phyloP scores from a whole-genome alignment of 2,329 filamentous ascomycete species.

The Fonsecaea multimorphosa region DNA sequence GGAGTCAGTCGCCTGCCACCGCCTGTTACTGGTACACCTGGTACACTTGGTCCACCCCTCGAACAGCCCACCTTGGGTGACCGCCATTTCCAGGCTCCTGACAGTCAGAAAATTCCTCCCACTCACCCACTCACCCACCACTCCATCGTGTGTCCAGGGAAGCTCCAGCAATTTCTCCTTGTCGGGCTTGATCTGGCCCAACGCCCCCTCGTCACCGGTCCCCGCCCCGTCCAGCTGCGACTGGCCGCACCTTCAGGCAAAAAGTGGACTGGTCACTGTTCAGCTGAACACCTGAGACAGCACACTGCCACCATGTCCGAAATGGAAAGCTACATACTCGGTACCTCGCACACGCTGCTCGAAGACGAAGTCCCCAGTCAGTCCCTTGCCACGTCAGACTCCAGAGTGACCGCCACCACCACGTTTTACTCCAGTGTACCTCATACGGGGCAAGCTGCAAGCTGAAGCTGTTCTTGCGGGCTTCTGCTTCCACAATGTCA shows the following conservation, averaged over 20 bases:
- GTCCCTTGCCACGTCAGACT: constrained; percentile 1
- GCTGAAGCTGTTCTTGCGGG: too few relatives aligned
- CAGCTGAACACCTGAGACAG: constrained; percentile 5
- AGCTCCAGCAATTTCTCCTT: constrained; percentile 1
- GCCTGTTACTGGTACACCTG: background rate
- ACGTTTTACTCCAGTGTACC: constrained; percentile 1
- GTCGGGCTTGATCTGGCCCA: background rate
- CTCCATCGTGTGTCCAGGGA: background rate
- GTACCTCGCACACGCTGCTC: background rate
- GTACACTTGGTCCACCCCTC: background rate
- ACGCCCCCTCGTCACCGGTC: background rate
- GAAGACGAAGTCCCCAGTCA: background rate
- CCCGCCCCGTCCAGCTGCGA: background rate
- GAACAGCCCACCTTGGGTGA: constrained; percentile 1
- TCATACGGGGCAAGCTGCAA: background rate
- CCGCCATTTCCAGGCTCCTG: background rate
- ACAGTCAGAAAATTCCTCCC: constrained; percentile 4
- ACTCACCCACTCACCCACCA: background rate
- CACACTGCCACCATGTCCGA: background rate
- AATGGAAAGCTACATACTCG: background rate
- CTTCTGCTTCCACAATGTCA: background rate
- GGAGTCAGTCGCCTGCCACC: background rate
- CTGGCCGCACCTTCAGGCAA: background rate
- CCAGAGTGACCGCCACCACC: constrained; percentile 4
- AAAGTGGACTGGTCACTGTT: background rate